Conservation (phyloP, 2,329 filamentous ascomycete genomes). For the Stemphylium beticola region DNA sequence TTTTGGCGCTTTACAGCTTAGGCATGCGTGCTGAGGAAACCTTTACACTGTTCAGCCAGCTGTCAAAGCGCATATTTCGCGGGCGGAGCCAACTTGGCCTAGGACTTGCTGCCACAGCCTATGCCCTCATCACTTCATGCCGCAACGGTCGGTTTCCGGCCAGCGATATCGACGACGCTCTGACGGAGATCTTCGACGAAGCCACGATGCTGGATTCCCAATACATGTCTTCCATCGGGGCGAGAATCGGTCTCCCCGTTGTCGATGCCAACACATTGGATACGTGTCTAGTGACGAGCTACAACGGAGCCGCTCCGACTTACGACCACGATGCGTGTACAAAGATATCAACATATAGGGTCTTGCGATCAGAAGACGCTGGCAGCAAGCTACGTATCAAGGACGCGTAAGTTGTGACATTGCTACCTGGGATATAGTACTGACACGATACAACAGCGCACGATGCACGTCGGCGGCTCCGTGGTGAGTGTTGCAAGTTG, state of each 20-base stretch:
- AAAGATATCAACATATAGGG: not conserved
- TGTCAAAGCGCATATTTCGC: constrained; percentile 1
- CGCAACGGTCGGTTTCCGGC: not conserved
- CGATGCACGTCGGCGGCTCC: constrained; percentile 1
- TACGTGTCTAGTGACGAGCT: not conserved
- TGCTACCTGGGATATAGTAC: not conserved
- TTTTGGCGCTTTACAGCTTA: not conserved
- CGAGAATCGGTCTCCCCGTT: not conserved
- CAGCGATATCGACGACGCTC: not conserved
- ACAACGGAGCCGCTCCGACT: not conserved
- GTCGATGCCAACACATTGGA: not conserved
- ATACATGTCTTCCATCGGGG: constrained; percentile 2
- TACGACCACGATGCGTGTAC: not conserved
- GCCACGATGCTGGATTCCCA: not conserved
- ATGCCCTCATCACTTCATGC: not conserved
- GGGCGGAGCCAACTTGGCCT: not conserved
- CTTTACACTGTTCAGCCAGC: not conserved
- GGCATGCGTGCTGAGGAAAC: not conserved
- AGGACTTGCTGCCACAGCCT: not conserved
- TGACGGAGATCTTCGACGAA: not conserved
- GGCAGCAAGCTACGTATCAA: not conserved
- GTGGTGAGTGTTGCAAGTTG: not conserved
- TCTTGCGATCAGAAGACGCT: constrained; percentile 1
- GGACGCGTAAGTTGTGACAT: not conserved
- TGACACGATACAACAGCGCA: not conserved